A percentile compares a stretch with the other conserved stretches of the same genome.
phyloP scores from a whole-genome alignment of 2,329 filamentous ascomycete genomes.

The Tolypocladium tropicale region DNA sequence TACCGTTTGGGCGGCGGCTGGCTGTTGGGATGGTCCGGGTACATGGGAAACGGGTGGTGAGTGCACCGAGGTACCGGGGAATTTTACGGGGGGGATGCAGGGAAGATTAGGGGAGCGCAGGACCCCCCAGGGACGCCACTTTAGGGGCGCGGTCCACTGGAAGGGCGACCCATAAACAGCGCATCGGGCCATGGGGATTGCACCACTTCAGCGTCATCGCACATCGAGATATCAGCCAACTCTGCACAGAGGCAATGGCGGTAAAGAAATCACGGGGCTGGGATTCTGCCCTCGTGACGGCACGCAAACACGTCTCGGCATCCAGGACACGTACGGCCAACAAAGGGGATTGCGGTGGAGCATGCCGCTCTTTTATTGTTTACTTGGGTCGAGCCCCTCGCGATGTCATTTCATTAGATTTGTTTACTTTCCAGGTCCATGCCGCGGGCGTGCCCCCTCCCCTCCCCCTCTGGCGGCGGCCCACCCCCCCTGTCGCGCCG shows the following conservation, averaged over 20 bases:
- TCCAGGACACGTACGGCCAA: background rate
- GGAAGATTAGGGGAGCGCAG: background rate
- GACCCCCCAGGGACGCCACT: background rate
- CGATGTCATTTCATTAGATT: background rate
- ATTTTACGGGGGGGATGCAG: background rate
- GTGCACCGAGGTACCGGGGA: background rate
- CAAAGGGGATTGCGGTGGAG: background rate
- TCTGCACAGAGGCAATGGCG: background rate
- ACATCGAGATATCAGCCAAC: background rate
- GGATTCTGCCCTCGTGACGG: background rate
- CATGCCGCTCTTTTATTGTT: background rate
- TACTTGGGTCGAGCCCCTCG: background rate
- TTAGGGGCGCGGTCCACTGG: background rate
- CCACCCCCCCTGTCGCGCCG: background rate
- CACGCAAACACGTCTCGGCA: background rate
- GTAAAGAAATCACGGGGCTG: no score
- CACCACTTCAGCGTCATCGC: background rate
- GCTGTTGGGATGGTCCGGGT: background rate
- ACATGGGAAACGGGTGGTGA: background rate
- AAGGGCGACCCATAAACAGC: background rate
- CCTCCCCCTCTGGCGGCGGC: background rate
- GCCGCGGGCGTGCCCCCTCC: background rate
- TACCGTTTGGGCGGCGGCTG: background rate
- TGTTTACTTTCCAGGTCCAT: conserved; percentile 1
- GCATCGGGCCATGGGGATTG: background rate